Evolutionary conservation across 306 rosid species (phyloP), one percentile per base, ranked within the genome.

Genomic region (Gastrolobium bilobum): DNA sequence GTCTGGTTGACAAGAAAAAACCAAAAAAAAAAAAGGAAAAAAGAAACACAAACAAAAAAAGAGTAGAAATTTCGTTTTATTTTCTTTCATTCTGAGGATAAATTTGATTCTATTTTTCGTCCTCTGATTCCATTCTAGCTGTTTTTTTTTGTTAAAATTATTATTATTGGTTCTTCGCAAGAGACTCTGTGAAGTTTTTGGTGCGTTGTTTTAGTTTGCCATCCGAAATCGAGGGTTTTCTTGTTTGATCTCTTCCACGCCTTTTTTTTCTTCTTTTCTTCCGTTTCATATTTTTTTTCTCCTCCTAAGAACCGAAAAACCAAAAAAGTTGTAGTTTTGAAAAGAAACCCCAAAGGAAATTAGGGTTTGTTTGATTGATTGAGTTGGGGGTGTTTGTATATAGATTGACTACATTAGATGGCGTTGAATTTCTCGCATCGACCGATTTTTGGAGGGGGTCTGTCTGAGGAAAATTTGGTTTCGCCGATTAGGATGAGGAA

Each of bases 171-270:
- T 79, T 90, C 44, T 42, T 85, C 4, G 46, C 88, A 87, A 90
- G 97, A 89, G 83, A 87, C 94, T 91, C 97, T 61, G 89, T 87
- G 89, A 90, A 85, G 82, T 87, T 92, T 90, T 91, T 92, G 98
- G 97, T 85, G 97, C 97, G 86, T 88, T 84, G 91, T 94, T 94
- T 94, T 94, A 90, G 97, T 91, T 90, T 91, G 97, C 79, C 80
- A 88, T 88, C 98, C 79, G 80, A 90, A 94, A 89, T 92, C 81
- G 98, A 89, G 98, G 97, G 96, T 89, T 91, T 82, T 77, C 84
- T 90, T 89, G 91, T 81, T 83, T 83, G 97, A 88, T 91, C 88
- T 88, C 80, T 61, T 56, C 75, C 14, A 66, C 35, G 33, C 48
- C 20, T 4, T 6, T 62, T 50, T 26, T 20, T 35, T 54, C 39